Conservation (phyloP, 495 filamentous ascomycete genomes). For the Pseudevernia furfuracea region DNA sequence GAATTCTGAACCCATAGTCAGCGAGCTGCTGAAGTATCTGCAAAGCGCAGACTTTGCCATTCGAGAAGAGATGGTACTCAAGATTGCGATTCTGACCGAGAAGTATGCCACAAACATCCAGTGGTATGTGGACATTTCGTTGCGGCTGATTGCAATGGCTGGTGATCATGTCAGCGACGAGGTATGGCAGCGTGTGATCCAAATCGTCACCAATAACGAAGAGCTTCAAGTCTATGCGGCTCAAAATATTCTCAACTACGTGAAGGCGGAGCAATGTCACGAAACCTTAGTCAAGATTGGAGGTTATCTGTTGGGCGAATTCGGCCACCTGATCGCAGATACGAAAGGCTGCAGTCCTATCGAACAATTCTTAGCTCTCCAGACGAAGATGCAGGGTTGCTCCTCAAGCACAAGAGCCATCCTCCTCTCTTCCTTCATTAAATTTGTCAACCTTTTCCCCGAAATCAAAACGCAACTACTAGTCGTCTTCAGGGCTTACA, state of each 20-base stretch:
- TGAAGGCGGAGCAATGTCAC: constrained; percentile 87
- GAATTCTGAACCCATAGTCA: constrained; percentile 87
- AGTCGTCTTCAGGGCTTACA: constrained; percentile 83
- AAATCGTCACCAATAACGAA: constrained; percentile 99
- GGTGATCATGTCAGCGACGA: constrained; percentile 99
- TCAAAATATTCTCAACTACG: constrained; percentile 79
- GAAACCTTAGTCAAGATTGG: constrained; percentile 97
- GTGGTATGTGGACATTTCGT: constrained; percentile 98
- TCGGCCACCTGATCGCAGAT: constrained; percentile 97
- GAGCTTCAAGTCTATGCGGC: constrained; percentile 95
- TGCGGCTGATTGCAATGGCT: constrained; percentile 90
- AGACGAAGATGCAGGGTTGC: constrained; percentile 80
- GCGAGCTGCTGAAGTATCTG: constrained; percentile 87
- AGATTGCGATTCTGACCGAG: constrained; percentile 96
- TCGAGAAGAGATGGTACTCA: constrained; percentile 97
- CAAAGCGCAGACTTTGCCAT: constrained; percentile 97
- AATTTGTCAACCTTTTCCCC: constrained; percentile 97
- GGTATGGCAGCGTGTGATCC: constrained; percentile 98
- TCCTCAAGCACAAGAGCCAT: constrained; percentile 87
- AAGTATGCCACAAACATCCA: constrained; percentile 97
- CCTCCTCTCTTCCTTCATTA: constrained; percentile 89
- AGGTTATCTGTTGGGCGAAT: constrained; percentile 90
- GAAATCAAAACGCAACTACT: constrained; percentile 96
- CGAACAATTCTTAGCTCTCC: constrained; percentile 91
- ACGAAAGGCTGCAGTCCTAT: constrained; percentile 89